Evolutionary conservation across 176 grass and related monocot species (phyloP).

Genomic region (Musa itinerans): DNA sequence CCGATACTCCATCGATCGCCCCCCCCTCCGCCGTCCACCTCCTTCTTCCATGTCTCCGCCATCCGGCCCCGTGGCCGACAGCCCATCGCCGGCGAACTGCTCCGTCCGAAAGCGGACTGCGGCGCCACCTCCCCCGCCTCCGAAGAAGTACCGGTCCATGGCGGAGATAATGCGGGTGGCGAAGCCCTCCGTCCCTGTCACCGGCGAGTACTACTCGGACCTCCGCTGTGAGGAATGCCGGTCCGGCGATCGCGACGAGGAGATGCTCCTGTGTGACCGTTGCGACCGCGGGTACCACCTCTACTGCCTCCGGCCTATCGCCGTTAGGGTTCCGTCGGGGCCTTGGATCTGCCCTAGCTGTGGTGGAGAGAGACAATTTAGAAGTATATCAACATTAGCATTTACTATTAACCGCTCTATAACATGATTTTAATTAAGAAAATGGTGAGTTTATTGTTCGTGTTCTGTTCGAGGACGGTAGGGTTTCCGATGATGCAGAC

Average conservation of each 20-base stretch:
- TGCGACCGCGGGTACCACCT: conserved; percentile 69
- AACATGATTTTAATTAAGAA: background rate
- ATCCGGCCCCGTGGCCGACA: background rate
- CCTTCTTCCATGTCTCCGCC: conserved; percentile 33
- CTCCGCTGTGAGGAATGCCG: conserved; percentile 59
- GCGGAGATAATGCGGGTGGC: conserved; percentile 58
- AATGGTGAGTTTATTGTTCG: background rate
- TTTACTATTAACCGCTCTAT: background rate
- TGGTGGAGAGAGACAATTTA: conserved; percentile 23
- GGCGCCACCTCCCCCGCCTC: conserved; percentile 40
- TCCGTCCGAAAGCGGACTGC: conserved; percentile 54
- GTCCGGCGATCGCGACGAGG: conserved; percentile 66
- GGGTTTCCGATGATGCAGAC: conserved; percentile 73
- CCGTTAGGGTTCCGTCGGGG: conserved; percentile 54
- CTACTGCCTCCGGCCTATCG: conserved; percentile 81
- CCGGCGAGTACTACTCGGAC: conserved; percentile 22
- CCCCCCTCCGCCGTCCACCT: conserved; percentile 1
- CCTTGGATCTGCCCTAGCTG: conserved; percentile 74
- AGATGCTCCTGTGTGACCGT: conserved; percentile 73
- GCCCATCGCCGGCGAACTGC: background rate
- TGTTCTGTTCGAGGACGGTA: conserved; percentile 19
- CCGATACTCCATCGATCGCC: conserved; percentile 1
- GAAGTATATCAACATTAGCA: conserved; percentile 24
- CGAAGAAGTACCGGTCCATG: conserved; percentile 50
- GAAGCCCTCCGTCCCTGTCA: conserved; percentile 8